Base-by-base conservation (phyloP, 768 basidiomycete genomes). In the Phlegmacium glaucopus region DNA sequence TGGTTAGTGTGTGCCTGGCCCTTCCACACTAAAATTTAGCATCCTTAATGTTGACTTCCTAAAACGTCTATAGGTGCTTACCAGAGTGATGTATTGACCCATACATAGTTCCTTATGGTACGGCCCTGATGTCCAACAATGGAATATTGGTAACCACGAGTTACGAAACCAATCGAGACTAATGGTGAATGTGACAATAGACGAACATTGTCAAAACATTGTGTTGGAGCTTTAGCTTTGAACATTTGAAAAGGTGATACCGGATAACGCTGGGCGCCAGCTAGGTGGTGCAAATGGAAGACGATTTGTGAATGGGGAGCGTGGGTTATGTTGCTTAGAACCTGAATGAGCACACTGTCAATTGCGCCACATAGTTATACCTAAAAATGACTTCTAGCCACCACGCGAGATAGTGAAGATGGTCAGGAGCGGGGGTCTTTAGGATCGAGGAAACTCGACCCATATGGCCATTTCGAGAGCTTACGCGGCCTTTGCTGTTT, bases 181-280 rank as follows among this genome's bases (percentile, higher is more conserved):
- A 22, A 22, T 22, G 5, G 3, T 22, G 5, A 22, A 22, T 22
- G 22, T 22, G n/a, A n/a, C n/a, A n/a, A n/a, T n/a, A n/a, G n/a
- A n/a, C n/a, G n/a, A n/a, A n/a, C 22, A 22, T 22, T 22, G 22
- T 22, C 5, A 5, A 5, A 22, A 22, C n/a, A n/a, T 22, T 22
- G 22, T 22, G 5, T 22, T 22, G 2, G 22, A 5, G 22, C 22
- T 22, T 22, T 22, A 3, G 22, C n/a, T n/a, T n/a, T 32, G 9
- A 32, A 32, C 9, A 32, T n/a, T 11, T n/a, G 32, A 6, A 34
- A 34, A 54, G 48, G 48, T 35, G 48, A 50, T 49, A 56, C 49
- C 56, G 58, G 60, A 61, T 59, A 55, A 57, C n/a, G 22, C 42
- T 41, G 47, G 37, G 39, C 42, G 49, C 41, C 22, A 22, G 22